These are phyloP conservation scores for Stachybotrys elegans DNA, from an alignment of 2,329 filamentous ascomycete genomes.

Conservation along the genomic window DNA sequence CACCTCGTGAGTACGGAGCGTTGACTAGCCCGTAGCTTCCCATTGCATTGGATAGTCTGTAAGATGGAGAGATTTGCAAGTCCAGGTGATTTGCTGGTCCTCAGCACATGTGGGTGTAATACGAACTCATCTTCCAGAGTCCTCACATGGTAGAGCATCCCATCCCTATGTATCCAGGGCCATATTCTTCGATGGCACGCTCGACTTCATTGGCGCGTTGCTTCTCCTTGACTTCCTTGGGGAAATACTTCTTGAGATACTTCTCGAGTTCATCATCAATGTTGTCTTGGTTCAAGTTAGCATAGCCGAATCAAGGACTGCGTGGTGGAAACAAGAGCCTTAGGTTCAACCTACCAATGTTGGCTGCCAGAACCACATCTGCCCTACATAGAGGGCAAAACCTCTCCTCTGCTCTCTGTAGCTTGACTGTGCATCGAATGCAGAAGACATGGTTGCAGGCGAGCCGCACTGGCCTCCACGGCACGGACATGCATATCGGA, in stretches of 20 bases:
- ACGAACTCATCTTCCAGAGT: not conserved
- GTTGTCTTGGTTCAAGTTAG: slow-evolving; percentile 43
- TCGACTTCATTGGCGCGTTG: slow-evolving; percentile 68
- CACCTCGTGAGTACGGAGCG: no score
- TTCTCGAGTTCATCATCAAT: slow-evolving; percentile 63
- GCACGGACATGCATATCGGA: slow-evolving; percentile 72
- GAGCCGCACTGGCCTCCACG: slow-evolving; percentile 77
- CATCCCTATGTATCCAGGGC: slow-evolving; percentile 55
- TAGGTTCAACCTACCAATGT: slow-evolving; percentile 45
- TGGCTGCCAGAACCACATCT: slow-evolving; percentile 65
- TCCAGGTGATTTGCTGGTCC: no score
- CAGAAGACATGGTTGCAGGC: slow-evolving; percentile 76
- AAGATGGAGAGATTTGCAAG: no score
- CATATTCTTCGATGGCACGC: slow-evolving; percentile 68
- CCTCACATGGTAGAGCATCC: slow-evolving; percentile 57
- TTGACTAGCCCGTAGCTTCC: no score
- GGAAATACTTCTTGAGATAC: slow-evolving; percentile 73
- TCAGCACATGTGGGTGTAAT: no score
- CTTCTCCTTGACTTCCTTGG: slow-evolving; percentile 63
- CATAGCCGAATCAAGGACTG: not conserved
- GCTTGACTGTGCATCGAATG: slow-evolving; percentile 75
- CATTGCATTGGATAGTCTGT: no score
- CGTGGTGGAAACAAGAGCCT: not conserved
- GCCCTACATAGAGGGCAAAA: slow-evolving; percentile 73
- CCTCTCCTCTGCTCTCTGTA: slow-evolving; percentile 65